Percentiles rank a stretch among this genome's conserved stretches.
These are phyloP conservation scores for Arthrobotrys sinensis DNA, from an alignment of 2,329 filamentous ascomycete species.

Conservation along the genomic window DNA sequence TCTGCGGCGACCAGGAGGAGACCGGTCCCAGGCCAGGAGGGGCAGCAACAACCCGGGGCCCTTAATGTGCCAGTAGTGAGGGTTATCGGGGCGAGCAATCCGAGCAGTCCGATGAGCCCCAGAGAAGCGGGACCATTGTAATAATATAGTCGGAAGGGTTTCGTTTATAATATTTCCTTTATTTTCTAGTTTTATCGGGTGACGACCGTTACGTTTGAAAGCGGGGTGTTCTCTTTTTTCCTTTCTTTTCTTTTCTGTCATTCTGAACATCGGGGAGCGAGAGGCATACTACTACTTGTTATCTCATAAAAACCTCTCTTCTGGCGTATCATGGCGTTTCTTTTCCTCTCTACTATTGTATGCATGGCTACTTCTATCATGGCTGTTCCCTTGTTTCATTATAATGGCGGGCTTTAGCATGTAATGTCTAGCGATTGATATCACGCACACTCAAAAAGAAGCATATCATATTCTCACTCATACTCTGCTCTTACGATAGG, in stretches of 20 bases:
- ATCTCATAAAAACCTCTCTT: slow-evolving; percentile 19
- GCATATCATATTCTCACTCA: slow-evolving; percentile 21
- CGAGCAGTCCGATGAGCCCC: slow-evolving; percentile 50
- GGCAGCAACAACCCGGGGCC: slow-evolving; percentile 8
- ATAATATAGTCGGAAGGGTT: slow-evolving; percentile 9
- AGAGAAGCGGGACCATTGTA: slow-evolving; percentile 46
- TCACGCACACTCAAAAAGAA: slow-evolving; percentile 32
- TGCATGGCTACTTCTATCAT: slow-evolving; percentile 13
- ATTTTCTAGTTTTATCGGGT: not conserved
- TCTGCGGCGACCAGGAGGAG: slow-evolving; percentile 27
- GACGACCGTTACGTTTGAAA: slow-evolving; percentile 24
- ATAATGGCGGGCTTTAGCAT: slow-evolving; percentile 40
- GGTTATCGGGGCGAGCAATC: slow-evolving; percentile 58
- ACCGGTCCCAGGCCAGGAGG: not conserved
- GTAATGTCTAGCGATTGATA: slow-evolving; percentile 55
- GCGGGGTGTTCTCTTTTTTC: slow-evolving; percentile 26
- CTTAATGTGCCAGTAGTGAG: slow-evolving; percentile 60
- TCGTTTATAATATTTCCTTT: slow-evolving; percentile 16
- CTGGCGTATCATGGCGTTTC: slow-evolving; percentile 49
- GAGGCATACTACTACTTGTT: slow-evolving; percentile 8
- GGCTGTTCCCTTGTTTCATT: slow-evolving; percentile 20
- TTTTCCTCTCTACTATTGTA: not conserved
- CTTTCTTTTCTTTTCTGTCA: not conserved
- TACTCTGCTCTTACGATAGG: not conserved
- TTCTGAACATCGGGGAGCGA: slow-evolving; percentile 8